These are phyloP conservation scores for Zostera marina DNA, from an alignment of 116 monocot species.

Conservation along the genomic window DNA sequence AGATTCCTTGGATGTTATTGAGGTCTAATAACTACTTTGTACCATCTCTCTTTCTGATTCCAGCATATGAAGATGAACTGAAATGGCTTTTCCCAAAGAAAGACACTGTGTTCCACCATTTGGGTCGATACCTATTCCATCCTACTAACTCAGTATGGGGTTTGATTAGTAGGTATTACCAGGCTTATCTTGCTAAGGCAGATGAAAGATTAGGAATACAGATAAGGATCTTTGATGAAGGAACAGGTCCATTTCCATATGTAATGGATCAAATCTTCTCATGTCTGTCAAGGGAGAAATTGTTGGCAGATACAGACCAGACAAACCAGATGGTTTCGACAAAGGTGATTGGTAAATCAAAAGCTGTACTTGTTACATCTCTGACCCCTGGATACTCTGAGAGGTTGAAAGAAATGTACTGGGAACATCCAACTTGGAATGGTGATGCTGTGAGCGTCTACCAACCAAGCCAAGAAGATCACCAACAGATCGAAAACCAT, in stretches of 20 bases:
- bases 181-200: constrained; percentile 16
- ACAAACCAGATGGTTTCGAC: background rate
- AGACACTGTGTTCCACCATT: constrained; percentile 32
- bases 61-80: constrained; percentile 18
- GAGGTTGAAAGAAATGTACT: constrained; percentile 32
- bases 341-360: constrained; percentile 10
- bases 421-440: constrained; percentile 21
- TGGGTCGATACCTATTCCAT: constrained; percentile 30
- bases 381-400: constrained; percentile 28
- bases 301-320: constrained; percentile 16
- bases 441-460: constrained; percentile 32
- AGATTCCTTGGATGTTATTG: constrained; percentile 20
- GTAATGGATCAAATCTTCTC: constrained; percentile 20
- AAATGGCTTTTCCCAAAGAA: constrained; percentile 19
- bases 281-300: constrained; percentile 11
- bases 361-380: constrained; percentile 38
- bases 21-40: constrained; percentile 22
- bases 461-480: constrained; percentile 45
- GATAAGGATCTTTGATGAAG: constrained; percentile 19
- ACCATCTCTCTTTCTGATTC: constrained; percentile 21
- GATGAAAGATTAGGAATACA: constrained; percentile 22
- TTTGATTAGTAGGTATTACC: constrained; percentile 21
- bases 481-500: constrained; percentile 25
- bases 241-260: constrained; percentile 10
- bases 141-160: constrained; percentile 24